Base-by-base conservation (phyloP, 345 rosid genomes). In the Corchorus capsularis region DNA sequence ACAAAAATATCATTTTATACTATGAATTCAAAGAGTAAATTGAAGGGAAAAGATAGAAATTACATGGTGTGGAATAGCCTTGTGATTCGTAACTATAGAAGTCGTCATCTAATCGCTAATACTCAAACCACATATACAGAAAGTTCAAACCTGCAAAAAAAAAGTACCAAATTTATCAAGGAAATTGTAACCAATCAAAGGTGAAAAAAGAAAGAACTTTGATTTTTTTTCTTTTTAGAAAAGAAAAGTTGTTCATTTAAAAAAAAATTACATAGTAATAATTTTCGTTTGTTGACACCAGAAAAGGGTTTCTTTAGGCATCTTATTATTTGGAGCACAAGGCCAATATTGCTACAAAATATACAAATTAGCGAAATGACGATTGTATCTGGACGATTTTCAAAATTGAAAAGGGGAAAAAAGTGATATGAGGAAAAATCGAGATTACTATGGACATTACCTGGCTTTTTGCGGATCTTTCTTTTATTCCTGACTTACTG, bases 21-120 rank as follows among this genome's bases (percentile, higher is more conserved):
- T 3, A 64, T 39, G 22, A 17, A 41, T 22, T 67, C 56, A 67
- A 32, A 14, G 1, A 8, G 16, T 27, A 69, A 47, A 69, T 7
- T 7, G 8, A 35, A 61, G 27, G 13, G 0, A 34, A 32, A 50
- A 52, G 2, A 9, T 5, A 53, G 47, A 1, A 35, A 52, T 70
- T 53, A 70, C 73, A 53, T 35, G 32, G 61, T 60, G 6, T 17
- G 47, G 47, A 45, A 70, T 34, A 52, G 61, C 73, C 73, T 35
- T 53, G 6, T 70, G 61, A 35, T 35, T 52, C 35, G 61, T 17
- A 56, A 53, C 34, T 5, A 35, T 9, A 35, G 61, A 69, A 70
- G 73, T 27, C 62, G 61, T 17, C 73, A 70, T 70, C 61, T 17
- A 35, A 8, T 52, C 60, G 16, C 46, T 52, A 60, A 69, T 14